These are phyloP conservation scores for Globisporangium yorkense DNA, from an alignment of 352 stramenopile genomes.

Conservation along the genomic window DNA sequence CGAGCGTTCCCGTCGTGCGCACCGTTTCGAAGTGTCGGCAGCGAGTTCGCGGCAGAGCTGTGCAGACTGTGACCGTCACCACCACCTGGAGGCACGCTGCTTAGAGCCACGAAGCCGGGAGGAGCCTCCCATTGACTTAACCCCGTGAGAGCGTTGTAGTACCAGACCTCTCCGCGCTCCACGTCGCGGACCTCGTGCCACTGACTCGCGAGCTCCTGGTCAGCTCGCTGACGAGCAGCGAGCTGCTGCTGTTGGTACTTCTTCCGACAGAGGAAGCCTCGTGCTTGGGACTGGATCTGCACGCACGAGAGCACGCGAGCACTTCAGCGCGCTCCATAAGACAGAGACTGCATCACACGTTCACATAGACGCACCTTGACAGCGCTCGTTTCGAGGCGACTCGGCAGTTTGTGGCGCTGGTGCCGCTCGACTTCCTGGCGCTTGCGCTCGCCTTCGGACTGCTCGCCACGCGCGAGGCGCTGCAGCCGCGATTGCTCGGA, in stretches of 20 bases:
- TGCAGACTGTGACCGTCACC: background rate
- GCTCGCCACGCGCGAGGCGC: slow-evolving; percentile 20
- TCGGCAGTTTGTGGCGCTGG: slow-evolving; percentile 16
- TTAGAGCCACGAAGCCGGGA: slow-evolving; percentile 7
- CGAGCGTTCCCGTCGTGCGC: slow-evolving; percentile 3
- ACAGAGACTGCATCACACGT: background rate
- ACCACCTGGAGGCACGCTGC: background rate
- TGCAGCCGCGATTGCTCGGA: slow-evolving; percentile 36
- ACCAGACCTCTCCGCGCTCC: slow-evolving; percentile 66
- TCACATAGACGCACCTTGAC: slow-evolving; percentile 21
- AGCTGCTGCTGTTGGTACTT: slow-evolving; percentile 16
- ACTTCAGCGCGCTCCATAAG: background rate
- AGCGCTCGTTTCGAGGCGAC: slow-evolving; percentile 45
- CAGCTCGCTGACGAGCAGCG: background rate
- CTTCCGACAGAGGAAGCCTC: slow-evolving; percentile 47
- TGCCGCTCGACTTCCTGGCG: slow-evolving; percentile 16
- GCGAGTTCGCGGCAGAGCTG: slow-evolving; percentile 6
- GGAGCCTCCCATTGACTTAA: slow-evolving; percentile 75
- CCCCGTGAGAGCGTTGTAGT: slow-evolving; percentile 68
- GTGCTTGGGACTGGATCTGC: slow-evolving; percentile 61
- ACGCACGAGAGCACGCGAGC: background rate
- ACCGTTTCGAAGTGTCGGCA: slow-evolving; percentile 11
- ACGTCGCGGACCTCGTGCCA: slow-evolving; percentile 78
- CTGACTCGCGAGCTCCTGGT: slow-evolving; percentile 9
- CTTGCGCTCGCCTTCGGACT: slow-evolving; percentile 9